A percentile compares a stretch with the other conserved stretches of the same genome.
phyloP scores from a whole-genome alignment of 2,329 filamentous ascomycete species.

The Aureobasidium sp. region DNA sequence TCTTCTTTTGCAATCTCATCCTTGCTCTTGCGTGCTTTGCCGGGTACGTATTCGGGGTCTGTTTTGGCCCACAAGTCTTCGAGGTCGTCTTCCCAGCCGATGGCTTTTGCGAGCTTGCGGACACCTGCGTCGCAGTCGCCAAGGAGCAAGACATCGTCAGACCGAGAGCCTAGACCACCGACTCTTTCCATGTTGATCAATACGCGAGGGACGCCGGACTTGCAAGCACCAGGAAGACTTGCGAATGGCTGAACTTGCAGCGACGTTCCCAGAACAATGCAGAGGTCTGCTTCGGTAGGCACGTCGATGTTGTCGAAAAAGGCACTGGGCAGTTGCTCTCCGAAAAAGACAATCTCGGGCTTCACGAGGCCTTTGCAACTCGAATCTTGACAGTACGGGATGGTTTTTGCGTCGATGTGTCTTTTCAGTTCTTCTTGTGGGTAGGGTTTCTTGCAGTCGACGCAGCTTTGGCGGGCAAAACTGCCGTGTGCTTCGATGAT shows the following conservation, averaged over 20 bases:
- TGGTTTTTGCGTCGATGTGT: conserved; percentile 58
- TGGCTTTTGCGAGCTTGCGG: conserved; percentile 64
- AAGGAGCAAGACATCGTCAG: conserved; percentile 78
- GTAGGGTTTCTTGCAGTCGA: conserved; percentile 72
- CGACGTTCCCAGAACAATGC: conserved; percentile 84
- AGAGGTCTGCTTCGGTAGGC: conserved; percentile 61
- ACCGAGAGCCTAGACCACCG: conserved; percentile 65
- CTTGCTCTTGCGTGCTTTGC: conserved; percentile 12
- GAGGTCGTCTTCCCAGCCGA: conserved; percentile 82
- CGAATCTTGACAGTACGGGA: conserved; percentile 59
- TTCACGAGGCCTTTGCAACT: conserved; percentile 76
- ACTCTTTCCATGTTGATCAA: conserved; percentile 84
- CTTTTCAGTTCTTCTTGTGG: conserved; percentile 67
- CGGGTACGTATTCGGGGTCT: conserved; percentile 42
- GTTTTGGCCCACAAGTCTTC: conserved; percentile 66
- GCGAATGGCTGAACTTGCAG: conserved; percentile 86
- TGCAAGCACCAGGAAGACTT: conserved; percentile 60
- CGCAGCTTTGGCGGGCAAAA: conserved; percentile 84
- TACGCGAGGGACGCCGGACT: conserved; percentile 61
- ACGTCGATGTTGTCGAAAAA: conserved; percentile 57
- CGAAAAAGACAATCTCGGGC: conserved; percentile 93
- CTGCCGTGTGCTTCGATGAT: conserved; percentile 94
- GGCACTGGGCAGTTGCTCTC: conserved; percentile 59
- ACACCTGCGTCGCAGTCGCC: conserved; percentile 81
- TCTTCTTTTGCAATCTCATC: conserved; percentile 21